Evolutionary conservation across 495 filamentous ascomycete genomes (phyloP).

Genomic region (Tuber magnatum): DNA sequence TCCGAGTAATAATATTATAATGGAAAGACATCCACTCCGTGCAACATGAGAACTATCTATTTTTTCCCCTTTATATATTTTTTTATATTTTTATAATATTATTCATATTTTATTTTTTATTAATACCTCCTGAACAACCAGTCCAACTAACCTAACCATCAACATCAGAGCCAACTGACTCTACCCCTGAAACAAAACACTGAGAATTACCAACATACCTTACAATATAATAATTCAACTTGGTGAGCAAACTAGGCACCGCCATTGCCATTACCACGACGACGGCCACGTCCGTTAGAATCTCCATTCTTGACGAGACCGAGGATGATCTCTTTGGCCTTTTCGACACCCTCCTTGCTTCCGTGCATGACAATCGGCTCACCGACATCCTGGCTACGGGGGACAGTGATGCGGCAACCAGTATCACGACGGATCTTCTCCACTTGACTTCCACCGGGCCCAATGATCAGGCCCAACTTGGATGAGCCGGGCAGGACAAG

Average conservation of each 20-base stretch:
- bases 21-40: background rate
- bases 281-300: slow-evolving; percentile 5
- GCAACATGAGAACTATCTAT: background rate
- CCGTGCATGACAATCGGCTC: slow-evolving; percentile 88
- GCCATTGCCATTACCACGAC: background rate
- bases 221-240: background rate
- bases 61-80: background rate
- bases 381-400: slow-evolving; percentile 63
- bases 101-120: background rate
- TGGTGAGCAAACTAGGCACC: background rate
- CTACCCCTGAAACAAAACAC: slow-evolving; percentile 10
- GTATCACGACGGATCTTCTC: slow-evolving; percentile 87
- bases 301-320: slow-evolving; percentile 57
- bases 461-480: slow-evolving; percentile 84
- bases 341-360: slow-evolving; percentile 68
- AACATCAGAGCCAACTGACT: slow-evolving; percentile 19
- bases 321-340: slow-evolving; percentile 81
- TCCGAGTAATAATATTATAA: background rate
- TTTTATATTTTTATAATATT: background rate
- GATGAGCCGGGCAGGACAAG: slow-evolving; percentile 81
- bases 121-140: background rate
- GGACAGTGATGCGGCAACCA: slow-evolving; percentile 84
- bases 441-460: slow-evolving; percentile 80
- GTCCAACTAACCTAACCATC: slow-evolving; percentile 5
- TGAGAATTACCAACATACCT: background rate